Conservation (phyloP, 2,329 filamentous ascomycete species). For the Aspergillus caelatus region DNA sequence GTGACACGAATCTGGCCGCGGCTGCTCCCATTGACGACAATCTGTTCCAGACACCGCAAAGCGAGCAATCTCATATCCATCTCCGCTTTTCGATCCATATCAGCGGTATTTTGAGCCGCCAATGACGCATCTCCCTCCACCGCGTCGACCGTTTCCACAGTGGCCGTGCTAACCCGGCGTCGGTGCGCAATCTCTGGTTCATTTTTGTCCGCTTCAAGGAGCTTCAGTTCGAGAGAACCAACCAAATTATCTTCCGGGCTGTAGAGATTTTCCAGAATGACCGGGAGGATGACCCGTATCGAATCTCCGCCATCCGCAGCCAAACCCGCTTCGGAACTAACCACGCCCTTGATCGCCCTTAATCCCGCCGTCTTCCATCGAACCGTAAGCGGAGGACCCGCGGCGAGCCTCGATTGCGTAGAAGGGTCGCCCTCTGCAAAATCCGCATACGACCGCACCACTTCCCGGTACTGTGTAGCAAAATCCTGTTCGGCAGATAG, state of each 20-base stretch:
- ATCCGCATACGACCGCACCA: slow-evolving; percentile 76
- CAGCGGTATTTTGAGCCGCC: slow-evolving; percentile 76
- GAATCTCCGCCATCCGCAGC: slow-evolving; percentile 75
- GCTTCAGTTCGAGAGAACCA: slow-evolving; percentile 66
- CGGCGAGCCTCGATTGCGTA: slow-evolving; percentile 51
- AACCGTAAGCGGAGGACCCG: slow-evolving; percentile 73
- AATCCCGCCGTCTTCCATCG: slow-evolving; percentile 76
- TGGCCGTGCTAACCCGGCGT: slow-evolving; percentile 77
- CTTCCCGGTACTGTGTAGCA: slow-evolving; percentile 76
- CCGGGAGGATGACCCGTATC: slow-evolving; percentile 76
- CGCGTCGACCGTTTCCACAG: slow-evolving; percentile 71
- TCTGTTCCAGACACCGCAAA: slow-evolving; percentile 80
- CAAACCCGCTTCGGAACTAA: slow-evolving; percentile 78
- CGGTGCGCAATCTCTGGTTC: slow-evolving; percentile 66
- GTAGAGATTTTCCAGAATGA: slow-evolving; percentile 85
- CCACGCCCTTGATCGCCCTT: slow-evolving; percentile 78
- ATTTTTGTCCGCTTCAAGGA: slow-evolving; percentile 68
- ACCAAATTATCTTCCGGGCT: slow-evolving; percentile 65
- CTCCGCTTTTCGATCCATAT: slow-evolving; percentile 87
- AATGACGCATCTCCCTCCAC: slow-evolving; percentile 66
- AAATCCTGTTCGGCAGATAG: slow-evolving; percentile 86
- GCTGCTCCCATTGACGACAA: slow-evolving; percentile 77
- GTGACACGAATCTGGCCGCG: slow-evolving; percentile 78
- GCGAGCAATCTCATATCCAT: slow-evolving; percentile 85
- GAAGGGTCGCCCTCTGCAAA: slow-evolving; percentile 69